These are phyloP conservation scores for Candida silvicultrix DNA, from an alignment of 805 yeast genomes.

Conservation along the genomic window DNA sequence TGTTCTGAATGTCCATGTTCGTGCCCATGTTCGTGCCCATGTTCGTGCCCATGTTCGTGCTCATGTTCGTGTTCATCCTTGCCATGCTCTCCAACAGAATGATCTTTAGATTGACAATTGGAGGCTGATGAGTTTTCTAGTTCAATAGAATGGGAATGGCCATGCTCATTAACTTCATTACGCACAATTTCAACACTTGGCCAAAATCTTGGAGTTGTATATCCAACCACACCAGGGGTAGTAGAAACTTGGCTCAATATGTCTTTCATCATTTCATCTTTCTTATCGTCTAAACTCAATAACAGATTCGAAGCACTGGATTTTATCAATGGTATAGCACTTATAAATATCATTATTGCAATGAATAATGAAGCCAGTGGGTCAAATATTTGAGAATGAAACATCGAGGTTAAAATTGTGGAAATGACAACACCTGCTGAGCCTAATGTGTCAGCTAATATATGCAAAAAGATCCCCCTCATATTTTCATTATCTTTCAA, in stretches of 20 bases:
- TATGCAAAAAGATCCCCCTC: conserved; percentile 92
- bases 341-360: conserved; percentile 69
- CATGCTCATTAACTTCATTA: conserved; percentile 16
- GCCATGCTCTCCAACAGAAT: no score
- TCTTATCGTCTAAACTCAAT: conserved; percentile 49
- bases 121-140: background rate
- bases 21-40: conserved; percentile 1
- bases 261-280: conserved; percentile 58
- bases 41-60: background rate
- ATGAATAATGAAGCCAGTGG: conserved; percentile 89
- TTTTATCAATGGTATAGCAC: conserved; percentile 78
- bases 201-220: conserved; percentile 92
- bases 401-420: conserved; percentile 66
- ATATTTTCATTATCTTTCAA: conserved; percentile 55
- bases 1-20: conserved; percentile 18
- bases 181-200: conserved; percentile 36
- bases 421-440: conserved; percentile 96
- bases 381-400: conserved; percentile 72
- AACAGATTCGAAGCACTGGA: conserved; percentile 74
- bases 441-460: conserved; percentile 92
- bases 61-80: no score
- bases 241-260: conserved; percentile 61
- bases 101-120: no score
- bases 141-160: conserved; percentile 17
- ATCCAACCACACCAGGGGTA: conserved; percentile 77